Percentiles rank a stretch among this genome's conserved stretches.
Conservation (phyloP, 2,329 filamentous ascomycete genomes). For the Macrophomina pseudophaseolina region DNA sequence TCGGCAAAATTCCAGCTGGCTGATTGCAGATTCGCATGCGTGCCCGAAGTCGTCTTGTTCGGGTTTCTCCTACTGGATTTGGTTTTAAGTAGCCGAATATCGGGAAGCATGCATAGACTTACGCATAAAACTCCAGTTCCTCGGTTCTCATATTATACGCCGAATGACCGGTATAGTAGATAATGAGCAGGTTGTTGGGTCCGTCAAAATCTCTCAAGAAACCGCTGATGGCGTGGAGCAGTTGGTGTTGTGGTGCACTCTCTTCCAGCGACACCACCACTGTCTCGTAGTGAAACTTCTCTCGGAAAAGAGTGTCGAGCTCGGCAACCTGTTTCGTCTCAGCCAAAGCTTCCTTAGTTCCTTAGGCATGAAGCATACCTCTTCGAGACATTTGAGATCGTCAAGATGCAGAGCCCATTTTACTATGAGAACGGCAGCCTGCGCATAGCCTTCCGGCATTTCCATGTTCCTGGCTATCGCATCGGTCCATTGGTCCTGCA, state of each 20-base stretch:
- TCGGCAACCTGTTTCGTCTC: constrained; percentile 35
- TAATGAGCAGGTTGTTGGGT: constrained; percentile 40
- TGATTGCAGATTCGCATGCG: background rate
- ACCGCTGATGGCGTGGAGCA: constrained; percentile 35
- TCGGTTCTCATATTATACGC: constrained; percentile 30
- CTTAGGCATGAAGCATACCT: constrained; percentile 34
- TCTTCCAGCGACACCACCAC: constrained; percentile 41
- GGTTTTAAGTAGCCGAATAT: background rate
- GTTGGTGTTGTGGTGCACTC: constrained; percentile 42
- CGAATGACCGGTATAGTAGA: constrained; percentile 49
- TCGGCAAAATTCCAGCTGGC: background rate
- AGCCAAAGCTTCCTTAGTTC: background rate
- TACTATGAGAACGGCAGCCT: constrained; percentile 44
- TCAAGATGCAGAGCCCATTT: constrained; percentile 44
- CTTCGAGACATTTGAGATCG: constrained; percentile 39
- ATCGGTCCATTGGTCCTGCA: constrained; percentile 42
- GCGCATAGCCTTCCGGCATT: constrained; percentile 38
- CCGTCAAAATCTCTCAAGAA: constrained; percentile 36
- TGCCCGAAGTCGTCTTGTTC: constrained; percentile 31
- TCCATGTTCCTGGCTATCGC: constrained; percentile 37
- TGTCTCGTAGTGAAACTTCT: constrained; percentile 39
- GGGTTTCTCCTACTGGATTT: constrained; percentile 41
- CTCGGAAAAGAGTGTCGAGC: constrained; percentile 37
- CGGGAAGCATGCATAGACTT: constrained; percentile 28
- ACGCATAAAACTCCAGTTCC: constrained; percentile 33